A percentile compares a stretch with the other conserved stretches of the same genome.
These are phyloP conservation scores for Calonectria pseudoreteaudii DNA, from an alignment of 2,329 filamentous ascomycete genomes.

Conservation along the genomic window DNA sequence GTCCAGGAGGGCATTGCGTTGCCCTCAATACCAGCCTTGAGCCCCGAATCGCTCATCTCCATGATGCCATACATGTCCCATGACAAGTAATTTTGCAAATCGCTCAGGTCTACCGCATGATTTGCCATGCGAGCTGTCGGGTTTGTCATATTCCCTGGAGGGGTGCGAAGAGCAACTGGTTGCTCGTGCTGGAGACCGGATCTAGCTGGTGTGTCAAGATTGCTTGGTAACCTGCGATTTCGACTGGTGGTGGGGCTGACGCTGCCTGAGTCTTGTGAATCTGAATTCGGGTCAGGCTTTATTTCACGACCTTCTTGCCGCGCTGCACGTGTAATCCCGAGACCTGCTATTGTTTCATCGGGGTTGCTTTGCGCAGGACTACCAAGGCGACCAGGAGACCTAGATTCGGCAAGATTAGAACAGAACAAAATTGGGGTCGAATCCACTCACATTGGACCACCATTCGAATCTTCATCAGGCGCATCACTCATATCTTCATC, in stretches of 20 bases:
- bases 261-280: constrained; percentile 27
- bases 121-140: constrained; percentile 47
- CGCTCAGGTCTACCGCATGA: constrained; percentile 51
- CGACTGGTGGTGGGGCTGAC: constrained; percentile 29
- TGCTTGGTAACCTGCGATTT: constrained; percentile 21
- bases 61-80: constrained; percentile 57
- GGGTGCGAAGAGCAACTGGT: constrained; percentile 44
- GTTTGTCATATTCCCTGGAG: constrained; percentile 28
- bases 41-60: constrained; percentile 52
- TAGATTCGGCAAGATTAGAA: constrained; percentile 24
- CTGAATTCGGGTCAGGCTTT: constrained; percentile 31
- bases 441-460: constrained; percentile 32
- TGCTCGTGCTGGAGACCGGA: constrained; percentile 53
- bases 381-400: constrained; percentile 31
- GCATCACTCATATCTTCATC: constrained; percentile 44
- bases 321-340: constrained; percentile 38
- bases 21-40: constrained; percentile 51
- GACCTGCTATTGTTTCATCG: constrained; percentile 36
- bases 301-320: constrained; percentile 35
- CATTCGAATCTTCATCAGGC: constrained; percentile 28
- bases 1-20: constrained; percentile 47
- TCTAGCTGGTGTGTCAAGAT: constrained; percentile 37
- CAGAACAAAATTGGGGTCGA: neutral
- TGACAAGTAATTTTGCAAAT: constrained; percentile 53
- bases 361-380: constrained; percentile 37